Percentiles rank a stretch among this genome's conserved stretches.
Conservation (phyloP, 2,329 filamentous ascomycete genomes). For the Atkinsonella texensis region DNA sequence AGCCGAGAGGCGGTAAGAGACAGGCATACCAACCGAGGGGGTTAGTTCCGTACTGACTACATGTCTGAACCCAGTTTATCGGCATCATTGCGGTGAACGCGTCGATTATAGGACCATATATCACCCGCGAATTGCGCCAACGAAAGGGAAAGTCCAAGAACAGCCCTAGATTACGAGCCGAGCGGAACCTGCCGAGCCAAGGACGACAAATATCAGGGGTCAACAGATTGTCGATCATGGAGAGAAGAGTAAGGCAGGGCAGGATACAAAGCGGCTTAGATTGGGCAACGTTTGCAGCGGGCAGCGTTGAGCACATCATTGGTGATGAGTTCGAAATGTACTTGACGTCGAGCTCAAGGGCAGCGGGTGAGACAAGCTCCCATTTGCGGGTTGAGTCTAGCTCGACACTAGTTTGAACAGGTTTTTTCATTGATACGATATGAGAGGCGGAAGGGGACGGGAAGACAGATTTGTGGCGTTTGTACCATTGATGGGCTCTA, state of each 20-base stretch:
- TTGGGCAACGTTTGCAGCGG: slow-evolving; percentile 13
- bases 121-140: not conserved
- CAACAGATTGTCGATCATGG: not conserved
- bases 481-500: not conserved
- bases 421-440: not conserved
- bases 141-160: slow-evolving; percentile 18
- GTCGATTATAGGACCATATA: slow-evolving; percentile 13
- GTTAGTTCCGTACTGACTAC: not conserved
- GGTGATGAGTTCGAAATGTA: slow-evolving; percentile 1
- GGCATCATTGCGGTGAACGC: slow-evolving; percentile 30
- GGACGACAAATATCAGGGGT: not conserved
- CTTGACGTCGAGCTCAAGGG: not conserved
- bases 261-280: slow-evolving; percentile 8
- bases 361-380: not conserved
- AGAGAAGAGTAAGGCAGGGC: slow-evolving; percentile 9
- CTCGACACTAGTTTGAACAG: not conserved
- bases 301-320: slow-evolving; percentile 21
- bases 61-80: slow-evolving; percentile 21
- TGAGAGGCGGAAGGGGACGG: not conserved
- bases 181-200: not conserved
- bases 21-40: too few relatives aligned
- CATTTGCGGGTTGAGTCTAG: not conserved
- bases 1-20: slow-evolving; percentile 25
- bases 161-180: not conserved
- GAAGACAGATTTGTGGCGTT: not conserved